Conservation (phyloP, 768 basidiomycete species). For the Leccinum disarticulatum region DNA sequence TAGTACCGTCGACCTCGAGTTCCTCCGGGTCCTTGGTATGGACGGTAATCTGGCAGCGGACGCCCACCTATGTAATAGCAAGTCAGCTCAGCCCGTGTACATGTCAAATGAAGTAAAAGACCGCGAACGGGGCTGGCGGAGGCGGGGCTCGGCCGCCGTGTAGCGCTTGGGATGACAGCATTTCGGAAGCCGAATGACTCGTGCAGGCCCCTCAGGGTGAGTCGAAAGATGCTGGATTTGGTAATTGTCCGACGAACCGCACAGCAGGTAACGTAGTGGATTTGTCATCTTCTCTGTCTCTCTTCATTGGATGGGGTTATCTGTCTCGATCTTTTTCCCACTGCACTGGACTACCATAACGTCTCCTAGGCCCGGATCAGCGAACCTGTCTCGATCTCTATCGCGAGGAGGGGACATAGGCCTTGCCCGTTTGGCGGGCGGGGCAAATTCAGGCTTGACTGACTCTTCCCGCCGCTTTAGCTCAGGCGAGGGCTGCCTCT, state of each 20-base stretch:
- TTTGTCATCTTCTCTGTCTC: conserved; percentile 50
- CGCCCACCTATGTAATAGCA: conserved; percentile 48
- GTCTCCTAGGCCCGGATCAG: conserved; percentile 36
- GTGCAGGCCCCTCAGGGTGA: conserved; percentile 9
- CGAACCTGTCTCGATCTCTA: conserved; percentile 47
- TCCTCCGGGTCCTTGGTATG: conserved; percentile 73
- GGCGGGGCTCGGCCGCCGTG: conserved; percentile 51
- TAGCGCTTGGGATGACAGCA: conserved; percentile 72
- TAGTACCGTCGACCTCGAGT: conserved; percentile 45
- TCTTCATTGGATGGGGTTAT: conserved; percentile 38
- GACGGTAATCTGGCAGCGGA: conserved; percentile 84
- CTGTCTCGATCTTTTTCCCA: conserved; percentile 50
- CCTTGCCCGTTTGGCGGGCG: conserved; percentile 45
- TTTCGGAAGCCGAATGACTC: conserved; percentile 47
- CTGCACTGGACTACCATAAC: conserved; percentile 39
- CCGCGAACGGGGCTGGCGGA: conserved; percentile 42
- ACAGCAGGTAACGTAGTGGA: conserved; percentile 51
- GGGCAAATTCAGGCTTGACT: conserved; percentile 37
- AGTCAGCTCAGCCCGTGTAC: conserved; percentile 7
- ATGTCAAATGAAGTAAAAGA: background rate
- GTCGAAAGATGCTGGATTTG: conserved; percentile 72
- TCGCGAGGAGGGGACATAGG: conserved; percentile 49
- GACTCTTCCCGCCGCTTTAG: conserved; percentile 45
- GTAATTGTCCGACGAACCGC: conserved; percentile 81
- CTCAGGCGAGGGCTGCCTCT: conserved; percentile 36